phyloP scores from a whole-genome alignment of 1,139 yeast genomes.

The Spathaspora sp. region DNA sequence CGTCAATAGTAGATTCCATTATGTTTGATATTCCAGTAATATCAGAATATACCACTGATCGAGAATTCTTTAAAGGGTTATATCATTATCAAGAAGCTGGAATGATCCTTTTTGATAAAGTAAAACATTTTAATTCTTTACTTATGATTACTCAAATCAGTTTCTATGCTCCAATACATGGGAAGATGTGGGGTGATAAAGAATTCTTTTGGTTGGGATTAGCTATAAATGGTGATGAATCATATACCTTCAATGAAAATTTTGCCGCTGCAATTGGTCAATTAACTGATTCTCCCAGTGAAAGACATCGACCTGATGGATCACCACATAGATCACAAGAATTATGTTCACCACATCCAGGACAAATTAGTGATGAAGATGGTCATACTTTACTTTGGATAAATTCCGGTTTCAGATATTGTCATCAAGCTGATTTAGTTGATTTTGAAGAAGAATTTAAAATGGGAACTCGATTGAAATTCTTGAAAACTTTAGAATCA shows the following conservation, averaged over 20 bases:
- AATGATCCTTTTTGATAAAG: slow-evolving; percentile 27
- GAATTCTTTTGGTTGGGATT: slow-evolving; percentile 38
- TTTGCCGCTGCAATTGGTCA: slow-evolving; percentile 32
- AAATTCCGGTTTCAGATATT: slow-evolving; percentile 33
- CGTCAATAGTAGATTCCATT: slow-evolving; percentile 27
- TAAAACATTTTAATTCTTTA: slow-evolving; percentile 28
- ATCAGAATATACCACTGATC: slow-evolving; percentile 21
- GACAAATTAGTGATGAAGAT: slow-evolving; percentile 38
- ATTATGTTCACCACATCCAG: slow-evolving; percentile 47
- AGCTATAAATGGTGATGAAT: slow-evolving; percentile 33
- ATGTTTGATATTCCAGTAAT: slow-evolving; percentile 33
- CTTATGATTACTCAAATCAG: slow-evolving; percentile 30
- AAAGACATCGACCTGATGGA: slow-evolving; percentile 21
- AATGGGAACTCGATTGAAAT: slow-evolving; percentile 19
- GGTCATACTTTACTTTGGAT: slow-evolving; percentile 30
- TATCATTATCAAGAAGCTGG: slow-evolving; percentile 36
- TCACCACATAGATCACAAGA: slow-evolving; percentile 25
- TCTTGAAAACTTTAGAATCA: slow-evolving; percentile 16
- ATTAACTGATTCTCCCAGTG: slow-evolving; percentile 21
- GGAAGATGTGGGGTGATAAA: slow-evolving; percentile 33
- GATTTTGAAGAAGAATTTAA: slow-evolving; percentile 26
- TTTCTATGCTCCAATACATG: slow-evolving; percentile 23
- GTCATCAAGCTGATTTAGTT: slow-evolving; percentile 27
- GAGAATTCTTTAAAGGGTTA: slow-evolving; percentile 30
- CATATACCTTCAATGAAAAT: slow-evolving; percentile 27